Base-by-base conservation (phyloP, 345 rosid species). In the Populus tremula region DNA sequence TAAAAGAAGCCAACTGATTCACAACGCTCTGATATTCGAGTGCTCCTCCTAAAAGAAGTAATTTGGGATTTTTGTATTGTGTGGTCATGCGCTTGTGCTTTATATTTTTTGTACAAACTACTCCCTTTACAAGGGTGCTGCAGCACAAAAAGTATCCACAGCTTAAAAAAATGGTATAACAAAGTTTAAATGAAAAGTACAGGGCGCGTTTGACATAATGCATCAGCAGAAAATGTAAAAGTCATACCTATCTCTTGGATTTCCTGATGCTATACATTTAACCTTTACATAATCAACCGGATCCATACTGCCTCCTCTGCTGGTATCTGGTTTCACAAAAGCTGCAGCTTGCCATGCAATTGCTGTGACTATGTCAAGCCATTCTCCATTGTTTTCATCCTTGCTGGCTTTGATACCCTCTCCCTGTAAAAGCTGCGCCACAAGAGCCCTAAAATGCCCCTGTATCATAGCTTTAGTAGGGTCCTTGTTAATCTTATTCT, bases 301-400 rank as follows among this genome's bases (percentile, higher is more conserved):
- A 85, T 96, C 99, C 99, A 96, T 96, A 86, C 98, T 96, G 78
- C 98, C 99, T 33, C 98, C 99, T 77, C 83, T 89, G 84, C 97
- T 91, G 76, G 97, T 96, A 85, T 96, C 97, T 16, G 99, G 99
- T 83, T 91, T 96, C 77, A 96, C 97, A 82, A 88, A 96, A 81
- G 78, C 92, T 0, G 99, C 99, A 82, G 98, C 98, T 87, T 94
- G 97, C 97, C 95, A 92, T 17, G 99, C 97, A 78, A 94, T 53
- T 75, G 81, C 62, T 11, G 98, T 90, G 77, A 96, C 88, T 75
- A 91, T 87, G 82, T 91, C 96, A 73, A 92, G 86, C 99, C 99
- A 96, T 81, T 88, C 91, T 23, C 84, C 94, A 59, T 73, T 70
- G 77, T 79, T 70, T 20, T 83, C 90, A 78, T 89, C 97, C 53